Evolutionary conservation across 1,284 basidiomycete species (phyloP).

Genomic region (Cronartium ribicola): DNA sequence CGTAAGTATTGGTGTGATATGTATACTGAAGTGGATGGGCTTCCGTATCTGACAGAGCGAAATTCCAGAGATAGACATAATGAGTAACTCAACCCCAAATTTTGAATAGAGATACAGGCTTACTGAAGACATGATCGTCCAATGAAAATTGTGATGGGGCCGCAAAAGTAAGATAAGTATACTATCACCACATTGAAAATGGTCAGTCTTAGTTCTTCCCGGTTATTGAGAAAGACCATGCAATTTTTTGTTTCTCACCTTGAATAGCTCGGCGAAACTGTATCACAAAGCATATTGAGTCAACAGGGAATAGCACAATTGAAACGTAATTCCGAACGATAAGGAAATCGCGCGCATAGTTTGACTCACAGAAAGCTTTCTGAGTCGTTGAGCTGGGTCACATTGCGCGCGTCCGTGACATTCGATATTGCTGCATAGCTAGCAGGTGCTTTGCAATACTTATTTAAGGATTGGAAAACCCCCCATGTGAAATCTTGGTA

Average conservation of each 20-base stretch:
- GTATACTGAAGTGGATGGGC: constrained; percentile 29
- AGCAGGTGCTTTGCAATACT: constrained; percentile 33
- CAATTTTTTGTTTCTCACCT: constrained; percentile 12
- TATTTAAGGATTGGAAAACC: constrained; percentile 21
- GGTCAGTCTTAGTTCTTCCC: neutral
- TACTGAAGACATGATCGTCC: constrained; percentile 39
- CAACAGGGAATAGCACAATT: neutral
- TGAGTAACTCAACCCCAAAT: neutral
- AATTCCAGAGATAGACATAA: neutral
- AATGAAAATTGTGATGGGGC: constrained; percentile 16
- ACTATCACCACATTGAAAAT: constrained; percentile 8
- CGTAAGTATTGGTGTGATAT: too few relatives aligned
- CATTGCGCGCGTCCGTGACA: constrained; percentile 14
- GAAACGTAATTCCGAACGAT: neutral
- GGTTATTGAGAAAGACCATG: neutral
- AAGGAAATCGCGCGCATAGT: neutral
- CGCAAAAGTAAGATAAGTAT: constrained; percentile 34
- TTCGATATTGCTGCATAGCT: constrained; percentile 19
- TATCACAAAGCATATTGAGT: neutral
- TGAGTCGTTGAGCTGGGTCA: constrained; percentile 1
- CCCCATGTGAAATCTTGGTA: constrained; percentile 36
- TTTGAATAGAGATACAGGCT: neutral
- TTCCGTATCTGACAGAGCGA: constrained; percentile 11
- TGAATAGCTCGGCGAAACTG: constrained; percentile 38
- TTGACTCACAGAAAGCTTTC: constrained; percentile 38